Evolutionary conservation across 306 rosid genomes (phyloP).

Genomic region (Casuarina cunninghamiana): DNA sequence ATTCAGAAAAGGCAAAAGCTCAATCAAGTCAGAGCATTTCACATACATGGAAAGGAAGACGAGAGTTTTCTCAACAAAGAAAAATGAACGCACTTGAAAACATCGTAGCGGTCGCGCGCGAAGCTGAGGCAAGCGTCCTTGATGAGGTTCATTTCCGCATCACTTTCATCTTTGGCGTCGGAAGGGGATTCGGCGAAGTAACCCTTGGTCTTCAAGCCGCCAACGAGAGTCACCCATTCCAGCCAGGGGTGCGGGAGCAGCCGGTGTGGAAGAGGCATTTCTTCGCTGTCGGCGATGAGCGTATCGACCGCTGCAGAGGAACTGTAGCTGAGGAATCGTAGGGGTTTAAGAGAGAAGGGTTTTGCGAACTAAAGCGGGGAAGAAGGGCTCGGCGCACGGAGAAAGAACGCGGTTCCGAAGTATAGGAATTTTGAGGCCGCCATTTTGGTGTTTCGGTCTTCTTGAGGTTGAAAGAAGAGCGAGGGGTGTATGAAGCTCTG

Average conservation of each 20-base stretch:
- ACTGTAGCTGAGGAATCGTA: slow-evolving; percentile 30
- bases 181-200: slow-evolving; percentile 47
- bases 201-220: slow-evolving; percentile 62
- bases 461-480: no score
- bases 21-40: background rate
- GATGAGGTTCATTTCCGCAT: slow-evolving; percentile 41
- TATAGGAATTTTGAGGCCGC: slow-evolving; percentile 50
- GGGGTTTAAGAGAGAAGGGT: slow-evolving; percentile 29
- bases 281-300: slow-evolving; percentile 23
- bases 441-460: slow-evolving; percentile 31
- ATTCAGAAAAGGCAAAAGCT: background rate
- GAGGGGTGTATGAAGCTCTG: no score
- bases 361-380: slow-evolving; percentile 37
- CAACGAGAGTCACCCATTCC: slow-evolving; percentile 88
- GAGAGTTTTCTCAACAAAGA: background rate
- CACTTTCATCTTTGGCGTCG: slow-evolving; percentile 25
- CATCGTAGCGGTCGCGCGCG: slow-evolving; percentile 85
- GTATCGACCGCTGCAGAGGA: slow-evolving; percentile 30
- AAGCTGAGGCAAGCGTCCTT: slow-evolving; percentile 81
- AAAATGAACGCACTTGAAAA: slow-evolving; percentile 48
- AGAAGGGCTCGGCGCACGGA: slow-evolving; percentile 24
- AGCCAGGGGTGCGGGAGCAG: slow-evolving; percentile 73
- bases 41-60: background rate
- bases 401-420: slow-evolving; percentile 5
- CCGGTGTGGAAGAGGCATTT: slow-evolving; percentile 4